These are phyloP conservation scores for Rhodotorula toruloides DNA, from an alignment of 768 basidiomycete species.

Conservation along the genomic window DNA sequence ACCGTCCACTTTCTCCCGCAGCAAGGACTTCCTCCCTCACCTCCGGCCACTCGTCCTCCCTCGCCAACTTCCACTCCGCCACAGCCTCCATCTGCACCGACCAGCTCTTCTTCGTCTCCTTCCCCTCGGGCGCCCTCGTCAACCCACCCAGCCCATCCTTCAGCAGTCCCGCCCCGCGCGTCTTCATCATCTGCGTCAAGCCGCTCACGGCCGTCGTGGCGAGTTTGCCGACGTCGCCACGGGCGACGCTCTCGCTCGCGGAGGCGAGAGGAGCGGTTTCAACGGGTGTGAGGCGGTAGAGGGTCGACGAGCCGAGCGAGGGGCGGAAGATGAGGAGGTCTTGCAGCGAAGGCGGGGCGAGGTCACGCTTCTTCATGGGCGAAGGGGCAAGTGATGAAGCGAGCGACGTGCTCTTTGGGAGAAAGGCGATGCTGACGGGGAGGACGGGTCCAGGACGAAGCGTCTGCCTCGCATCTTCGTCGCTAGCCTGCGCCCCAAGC, in stretches of 20 bases:
- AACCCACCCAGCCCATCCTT: background rate
- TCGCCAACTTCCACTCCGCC: conserved; percentile 25
- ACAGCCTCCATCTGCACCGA: background rate
- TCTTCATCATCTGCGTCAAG: conserved; percentile 30
- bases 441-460: no score
- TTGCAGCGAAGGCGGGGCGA: background rate
- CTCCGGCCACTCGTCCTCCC: conserved; percentile 10
- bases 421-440: conserved; percentile 10
- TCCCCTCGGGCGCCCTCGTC: background rate
- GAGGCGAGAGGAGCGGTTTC: background rate
- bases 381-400: background rate
- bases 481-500: background rate
- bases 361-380: background rate
- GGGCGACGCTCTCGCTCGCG: background rate
- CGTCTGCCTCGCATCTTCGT: no score
- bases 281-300: conserved; percentile 18
- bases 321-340: conserved; percentile 26
- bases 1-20: background rate
- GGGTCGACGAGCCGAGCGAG: background rate
- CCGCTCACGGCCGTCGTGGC: conserved; percentile 35
- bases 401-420: conserved; percentile 1
- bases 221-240: conserved; percentile 27
- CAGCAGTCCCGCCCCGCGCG: background rate
- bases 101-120: conserved; percentile 9
- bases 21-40: conserved; percentile 3